A percentile compares a stretch with the other conserved stretches of the same genome.
Evolutionary conservation across 208 protist genomes (phyloP).

Genomic region (Blastocrithidia nonstop): DNA sequence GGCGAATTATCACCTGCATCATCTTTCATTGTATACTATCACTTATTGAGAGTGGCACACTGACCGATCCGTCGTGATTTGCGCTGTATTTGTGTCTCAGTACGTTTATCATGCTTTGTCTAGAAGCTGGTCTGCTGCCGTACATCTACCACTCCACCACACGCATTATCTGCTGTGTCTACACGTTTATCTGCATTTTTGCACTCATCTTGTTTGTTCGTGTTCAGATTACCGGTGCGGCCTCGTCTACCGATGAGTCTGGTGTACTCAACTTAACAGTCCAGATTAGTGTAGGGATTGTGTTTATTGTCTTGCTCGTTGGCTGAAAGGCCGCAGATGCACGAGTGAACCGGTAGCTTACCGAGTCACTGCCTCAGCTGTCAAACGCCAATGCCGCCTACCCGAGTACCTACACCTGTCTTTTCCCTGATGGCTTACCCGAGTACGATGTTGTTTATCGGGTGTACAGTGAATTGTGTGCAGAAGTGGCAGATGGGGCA

Average conservation of each 20-base stretch:
- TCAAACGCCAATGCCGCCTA: conserved; percentile 5
- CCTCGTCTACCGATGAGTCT: too few species aligned
- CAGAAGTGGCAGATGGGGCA: conserved; percentile 7
- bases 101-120: not conserved
- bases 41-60: too few species aligned
- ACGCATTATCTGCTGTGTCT: not conserved
- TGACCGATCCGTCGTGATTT: not conserved
- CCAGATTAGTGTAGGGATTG: not conserved
- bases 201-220: not conserved
- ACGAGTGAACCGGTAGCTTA: conserved; percentile 9
- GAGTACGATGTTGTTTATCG: conserved; percentile 11
- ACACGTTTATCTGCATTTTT: not conserved
- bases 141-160: not conserved
- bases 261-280: not conserved
- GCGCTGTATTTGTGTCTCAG: not conserved
- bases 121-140: not conserved
- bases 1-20: conserved; percentile 6
- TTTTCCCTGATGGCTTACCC: conserved; percentile 10
- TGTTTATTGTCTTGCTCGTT: not conserved
- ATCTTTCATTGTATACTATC: conserved; percentile 13
- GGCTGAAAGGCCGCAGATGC: conserved; percentile 8
- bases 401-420: conserved; percentile 3
- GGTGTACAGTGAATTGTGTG: conserved; percentile 3
- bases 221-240: not conserved
- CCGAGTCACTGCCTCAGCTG: conserved; percentile 4